phyloP scores from a whole-genome alignment of 331 rosid genomes.

The Phaseolus coccineus region DNA sequence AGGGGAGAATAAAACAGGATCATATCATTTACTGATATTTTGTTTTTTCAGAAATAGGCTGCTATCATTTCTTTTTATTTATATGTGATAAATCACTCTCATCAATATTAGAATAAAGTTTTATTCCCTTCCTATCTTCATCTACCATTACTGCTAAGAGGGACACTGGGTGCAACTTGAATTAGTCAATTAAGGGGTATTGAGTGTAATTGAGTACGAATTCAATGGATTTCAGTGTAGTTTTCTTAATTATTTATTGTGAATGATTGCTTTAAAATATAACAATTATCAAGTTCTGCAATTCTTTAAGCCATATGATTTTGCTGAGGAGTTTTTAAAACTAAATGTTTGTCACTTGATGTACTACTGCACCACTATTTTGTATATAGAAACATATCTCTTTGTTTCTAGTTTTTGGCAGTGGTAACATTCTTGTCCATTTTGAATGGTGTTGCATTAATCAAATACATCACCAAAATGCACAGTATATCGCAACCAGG shows the following conservation, averaged over 20 bases:
- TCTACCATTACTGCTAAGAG: neutral
- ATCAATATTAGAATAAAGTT: too few relatives aligned
- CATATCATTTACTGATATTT: neutral
- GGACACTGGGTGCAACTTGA: neutral
- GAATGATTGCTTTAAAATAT: neutral
- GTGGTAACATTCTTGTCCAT: neutral
- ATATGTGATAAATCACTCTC: neutral
- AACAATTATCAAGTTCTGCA: neutral
- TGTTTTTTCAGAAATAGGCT: neutral
- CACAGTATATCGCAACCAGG: neutral
- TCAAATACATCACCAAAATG: neutral
- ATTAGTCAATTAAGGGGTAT: neutral
- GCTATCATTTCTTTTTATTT: too few relatives aligned
- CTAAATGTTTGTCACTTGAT: neutral
- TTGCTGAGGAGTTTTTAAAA: neutral
- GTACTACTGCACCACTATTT: neutral
- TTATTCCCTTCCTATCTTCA: neutral
- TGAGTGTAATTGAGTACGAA: neutral
- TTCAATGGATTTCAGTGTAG: neutral
- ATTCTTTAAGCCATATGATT: neutral
- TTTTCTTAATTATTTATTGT: neutral
- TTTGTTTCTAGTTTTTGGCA: neutral
- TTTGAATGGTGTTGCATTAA: neutral
- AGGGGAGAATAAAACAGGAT: neutral
- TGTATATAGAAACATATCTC: neutral